Conservation (phyloP, 2,329 filamentous ascomycete genomes). For the Talaromyces albobiverticillius region DNA sequence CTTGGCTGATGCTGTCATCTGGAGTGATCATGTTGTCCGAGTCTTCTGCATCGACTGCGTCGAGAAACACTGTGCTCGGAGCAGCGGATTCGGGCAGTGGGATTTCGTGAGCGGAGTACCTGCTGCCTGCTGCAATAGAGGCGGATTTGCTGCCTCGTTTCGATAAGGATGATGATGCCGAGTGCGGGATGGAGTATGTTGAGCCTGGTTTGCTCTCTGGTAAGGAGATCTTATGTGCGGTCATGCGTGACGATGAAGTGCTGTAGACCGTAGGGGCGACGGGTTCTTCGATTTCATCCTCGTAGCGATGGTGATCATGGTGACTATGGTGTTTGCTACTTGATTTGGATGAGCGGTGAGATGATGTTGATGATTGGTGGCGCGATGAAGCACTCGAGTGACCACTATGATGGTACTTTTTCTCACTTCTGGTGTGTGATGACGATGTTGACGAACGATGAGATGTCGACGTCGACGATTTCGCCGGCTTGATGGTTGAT, state of each 20-base stretch:
- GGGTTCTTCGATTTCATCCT: background rate
- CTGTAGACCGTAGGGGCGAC: slow-evolving; percentile 15
- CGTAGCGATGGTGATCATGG: background rate
- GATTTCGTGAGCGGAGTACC: slow-evolving; percentile 19
- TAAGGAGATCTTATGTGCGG: slow-evolving; percentile 35
- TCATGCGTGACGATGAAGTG: slow-evolving; percentile 30
- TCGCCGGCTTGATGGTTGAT: slow-evolving; percentile 36
- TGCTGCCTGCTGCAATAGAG: slow-evolving; percentile 16
- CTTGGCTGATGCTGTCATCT: slow-evolving; percentile 74
- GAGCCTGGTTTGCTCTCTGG: slow-evolving; percentile 30
- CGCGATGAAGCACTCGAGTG: slow-evolving; percentile 3
- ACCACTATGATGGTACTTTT: slow-evolving; percentile 10
- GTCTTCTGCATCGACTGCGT: slow-evolving; percentile 19
- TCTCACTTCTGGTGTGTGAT: background rate
- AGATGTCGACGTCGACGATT: slow-evolving; percentile 21
- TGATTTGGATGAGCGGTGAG: slow-evolving; percentile 16
- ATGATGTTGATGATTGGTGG: slow-evolving; percentile 16
- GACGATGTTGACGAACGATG: slow-evolving; percentile 19
- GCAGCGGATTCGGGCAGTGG: slow-evolving; percentile 32
- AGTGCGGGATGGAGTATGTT: slow-evolving; percentile 18
- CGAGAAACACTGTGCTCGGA: slow-evolving; percentile 26
- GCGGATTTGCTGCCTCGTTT: slow-evolving; percentile 13
- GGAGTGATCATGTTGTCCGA: slow-evolving; percentile 66
- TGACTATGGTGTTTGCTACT: slow-evolving; percentile 7
- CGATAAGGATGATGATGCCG: background rate